A percentile compares a stretch with the other conserved stretches of the same genome.
phyloP scores from a whole-genome alignment of 345 rosid genomes.

The Gossypium raimondii region DNA sequence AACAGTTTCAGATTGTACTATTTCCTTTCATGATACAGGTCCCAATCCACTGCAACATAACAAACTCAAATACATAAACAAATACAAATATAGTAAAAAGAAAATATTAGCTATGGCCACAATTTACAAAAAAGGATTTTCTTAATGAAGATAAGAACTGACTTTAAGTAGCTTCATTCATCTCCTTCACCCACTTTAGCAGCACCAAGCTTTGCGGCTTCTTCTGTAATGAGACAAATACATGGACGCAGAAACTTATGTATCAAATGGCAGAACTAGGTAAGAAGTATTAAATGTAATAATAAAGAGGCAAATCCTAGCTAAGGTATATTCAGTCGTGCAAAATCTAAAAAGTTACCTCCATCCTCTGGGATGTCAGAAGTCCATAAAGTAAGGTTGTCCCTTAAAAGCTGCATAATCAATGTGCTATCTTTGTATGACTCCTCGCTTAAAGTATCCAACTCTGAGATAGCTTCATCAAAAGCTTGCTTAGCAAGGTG shows the following conservation, averaged over 20 bases:
- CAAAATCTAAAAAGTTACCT: constrained; percentile 29
- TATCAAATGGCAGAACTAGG: background rate
- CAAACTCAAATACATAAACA: background rate
- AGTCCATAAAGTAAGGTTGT: constrained; percentile 75
- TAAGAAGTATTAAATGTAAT: background rate
- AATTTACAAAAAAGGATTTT: background rate
- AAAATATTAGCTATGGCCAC: background rate
- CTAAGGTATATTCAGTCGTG: background rate
- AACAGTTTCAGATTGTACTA: background rate
- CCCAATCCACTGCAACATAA: background rate
- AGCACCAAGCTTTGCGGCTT: constrained; percentile 42
- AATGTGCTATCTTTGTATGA: constrained; percentile 76
- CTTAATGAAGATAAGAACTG: constrained; percentile 6
- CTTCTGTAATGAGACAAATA: constrained; percentile 29
- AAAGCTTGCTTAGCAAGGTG: constrained; percentile 70
- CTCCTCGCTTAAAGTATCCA: constrained; percentile 64
- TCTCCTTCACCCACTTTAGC: constrained; percentile 40
- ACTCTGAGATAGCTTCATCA: constrained; percentile 68
- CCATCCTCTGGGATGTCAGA: constrained; percentile 70
- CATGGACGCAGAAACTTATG: background rate
- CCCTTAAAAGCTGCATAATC: constrained; percentile 72
- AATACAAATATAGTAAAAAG: background rate
- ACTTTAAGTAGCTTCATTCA: constrained; percentile 30
- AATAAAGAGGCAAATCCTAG: background rate
- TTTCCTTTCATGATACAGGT: constrained; percentile 9